phyloP scores from a whole-genome alignment of 2,329 filamentous ascomycete genomes.

The Beauveria varroae region DNA sequence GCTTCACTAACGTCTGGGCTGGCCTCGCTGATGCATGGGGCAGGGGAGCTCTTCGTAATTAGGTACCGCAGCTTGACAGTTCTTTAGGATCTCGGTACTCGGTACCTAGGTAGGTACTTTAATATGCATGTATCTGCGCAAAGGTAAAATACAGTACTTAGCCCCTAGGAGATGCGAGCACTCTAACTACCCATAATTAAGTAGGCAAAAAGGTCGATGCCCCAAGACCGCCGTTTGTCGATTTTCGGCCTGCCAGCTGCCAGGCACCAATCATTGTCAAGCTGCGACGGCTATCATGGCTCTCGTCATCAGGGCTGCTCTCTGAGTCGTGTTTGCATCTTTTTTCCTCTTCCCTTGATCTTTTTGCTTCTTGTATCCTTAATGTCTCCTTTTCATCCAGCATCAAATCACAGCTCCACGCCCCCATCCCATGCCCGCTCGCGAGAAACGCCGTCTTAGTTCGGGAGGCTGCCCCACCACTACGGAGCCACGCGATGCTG shows the following conservation, averaged over 20 bases:
- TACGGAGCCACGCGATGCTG: neutral
- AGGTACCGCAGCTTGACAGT: too few relatives aligned
- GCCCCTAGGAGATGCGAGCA: too few relatives aligned
- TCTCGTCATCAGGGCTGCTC: neutral
- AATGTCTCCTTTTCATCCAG: neutral
- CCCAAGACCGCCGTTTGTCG: neutral
- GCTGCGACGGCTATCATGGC: neutral
- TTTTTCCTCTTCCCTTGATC: neutral
- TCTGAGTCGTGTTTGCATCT: neutral
- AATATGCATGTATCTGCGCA: too few relatives aligned
- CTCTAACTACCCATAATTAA: neutral
- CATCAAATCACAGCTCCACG: slow-evolving; percentile 7
- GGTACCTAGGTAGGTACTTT: too few relatives aligned
- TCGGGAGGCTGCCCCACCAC: neutral
- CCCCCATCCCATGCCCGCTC: neutral
- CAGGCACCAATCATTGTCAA: neutral
- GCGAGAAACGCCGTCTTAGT: slow-evolving; percentile 6
- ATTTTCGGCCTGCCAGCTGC: neutral
- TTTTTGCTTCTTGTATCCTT: neutral
- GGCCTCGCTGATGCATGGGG: too few relatives aligned
- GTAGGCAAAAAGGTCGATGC: neutral
- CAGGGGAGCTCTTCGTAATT: neutral
- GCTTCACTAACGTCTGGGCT: neutral
- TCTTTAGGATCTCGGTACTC: too few relatives aligned
- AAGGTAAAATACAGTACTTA: too few relatives aligned